phyloP scores from a whole-genome alignment of 768 basidiomycete genomes.

The Phaeotremella skinneri region DNA sequence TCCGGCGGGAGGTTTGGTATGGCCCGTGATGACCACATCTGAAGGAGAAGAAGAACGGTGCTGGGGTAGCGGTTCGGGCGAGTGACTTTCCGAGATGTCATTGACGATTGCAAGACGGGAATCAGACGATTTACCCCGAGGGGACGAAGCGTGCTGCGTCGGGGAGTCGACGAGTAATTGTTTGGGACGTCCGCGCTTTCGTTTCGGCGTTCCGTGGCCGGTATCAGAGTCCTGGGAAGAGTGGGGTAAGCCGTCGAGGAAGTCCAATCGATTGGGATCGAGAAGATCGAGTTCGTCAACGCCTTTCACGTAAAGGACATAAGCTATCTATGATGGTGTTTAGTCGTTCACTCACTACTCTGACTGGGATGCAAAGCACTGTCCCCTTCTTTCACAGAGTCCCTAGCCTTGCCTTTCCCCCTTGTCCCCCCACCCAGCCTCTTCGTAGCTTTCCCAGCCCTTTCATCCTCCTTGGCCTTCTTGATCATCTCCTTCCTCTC shows the following conservation, averaged over 20 bases:
- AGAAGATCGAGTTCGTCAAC: no score
- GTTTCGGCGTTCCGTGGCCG: neutral
- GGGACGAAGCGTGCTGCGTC: constrained; percentile 7
- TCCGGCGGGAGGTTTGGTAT: neutral
- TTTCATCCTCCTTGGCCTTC: constrained; percentile 3
- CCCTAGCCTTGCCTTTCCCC: neutral
- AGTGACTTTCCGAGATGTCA: neutral
- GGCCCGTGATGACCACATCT: constrained; percentile 11
- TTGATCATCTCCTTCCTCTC: constrained; percentile 10
- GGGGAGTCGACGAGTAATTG: constrained; percentile 12
- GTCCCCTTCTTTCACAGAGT: neutral
- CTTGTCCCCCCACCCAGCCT: neutral
- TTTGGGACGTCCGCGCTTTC: constrained; percentile 4
- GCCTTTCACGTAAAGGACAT: no score
- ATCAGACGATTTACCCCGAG: constrained; percentile 1
- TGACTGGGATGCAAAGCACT: neutral
- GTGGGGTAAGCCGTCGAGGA: neutral
- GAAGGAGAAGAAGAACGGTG: constrained; percentile 10
- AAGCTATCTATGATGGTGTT: neutral
- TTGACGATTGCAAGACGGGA: constrained; percentile 3
- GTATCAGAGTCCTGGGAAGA: neutral
- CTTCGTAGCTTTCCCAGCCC: constrained; percentile 3
- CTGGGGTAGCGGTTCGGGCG: neutral
- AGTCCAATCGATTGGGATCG: no score
- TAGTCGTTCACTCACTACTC: neutral